These are phyloP conservation scores for Paracoccidioides brasiliensis DNA, from an alignment of 2,329 filamentous ascomycete species.

Conservation along the genomic window DNA sequence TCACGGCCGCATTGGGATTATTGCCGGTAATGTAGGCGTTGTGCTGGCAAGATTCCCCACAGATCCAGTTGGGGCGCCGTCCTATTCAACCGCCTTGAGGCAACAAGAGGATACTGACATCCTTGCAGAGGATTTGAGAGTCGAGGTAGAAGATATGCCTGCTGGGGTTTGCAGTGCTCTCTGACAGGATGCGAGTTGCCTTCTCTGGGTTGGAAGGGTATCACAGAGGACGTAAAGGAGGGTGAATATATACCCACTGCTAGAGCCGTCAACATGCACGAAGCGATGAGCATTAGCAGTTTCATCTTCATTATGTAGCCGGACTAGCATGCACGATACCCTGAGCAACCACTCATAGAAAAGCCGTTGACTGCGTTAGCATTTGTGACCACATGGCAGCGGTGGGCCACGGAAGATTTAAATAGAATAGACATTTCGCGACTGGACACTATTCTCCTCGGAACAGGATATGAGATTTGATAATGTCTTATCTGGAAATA, in stretches of 20 bases:
- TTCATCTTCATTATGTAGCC: not conserved
- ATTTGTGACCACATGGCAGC: too few relatives aligned
- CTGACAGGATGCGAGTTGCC: not conserved
- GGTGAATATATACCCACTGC: not conserved
- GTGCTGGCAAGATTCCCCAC: conserved; percentile 20
- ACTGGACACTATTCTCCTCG: too few relatives aligned
- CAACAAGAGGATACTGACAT: conserved; percentile 11
- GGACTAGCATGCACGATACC: not conserved
- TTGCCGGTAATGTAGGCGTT: conserved; percentile 28
- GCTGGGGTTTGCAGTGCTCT: not conserved
- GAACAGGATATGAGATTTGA: too few relatives aligned
- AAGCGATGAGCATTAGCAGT: not conserved
- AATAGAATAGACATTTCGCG: too few relatives aligned
- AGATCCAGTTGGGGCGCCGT: conserved; percentile 26
- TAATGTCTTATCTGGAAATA: too few relatives aligned
- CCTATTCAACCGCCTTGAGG: conserved; percentile 28
- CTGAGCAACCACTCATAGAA: too few relatives aligned
- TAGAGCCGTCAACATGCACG: not conserved
- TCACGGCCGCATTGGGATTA: conserved; percentile 23
- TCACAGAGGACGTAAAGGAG: not conserved
- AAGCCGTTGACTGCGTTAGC: too few relatives aligned
- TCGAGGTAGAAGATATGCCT: not conserved
- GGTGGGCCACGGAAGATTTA: too few relatives aligned
- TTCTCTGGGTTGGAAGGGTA: not conserved
- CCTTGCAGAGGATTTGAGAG: not conserved